Conservation (phyloP, 2,329 filamentous ascomycete species). For the Anthostomella pinea region DNA sequence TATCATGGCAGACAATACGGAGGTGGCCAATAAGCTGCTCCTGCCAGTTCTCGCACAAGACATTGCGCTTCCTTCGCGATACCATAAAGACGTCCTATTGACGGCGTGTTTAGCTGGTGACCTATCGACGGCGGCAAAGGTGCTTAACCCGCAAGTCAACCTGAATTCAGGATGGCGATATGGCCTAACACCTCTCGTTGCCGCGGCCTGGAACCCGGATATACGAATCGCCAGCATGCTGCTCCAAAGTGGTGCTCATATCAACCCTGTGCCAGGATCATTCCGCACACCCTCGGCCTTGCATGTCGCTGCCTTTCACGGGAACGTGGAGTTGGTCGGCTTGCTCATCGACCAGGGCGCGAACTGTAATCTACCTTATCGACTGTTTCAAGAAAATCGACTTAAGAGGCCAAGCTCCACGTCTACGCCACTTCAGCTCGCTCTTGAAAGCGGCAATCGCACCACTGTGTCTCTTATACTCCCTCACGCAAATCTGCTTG, state of each 20-base stretch:
- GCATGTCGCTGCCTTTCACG: conserved; percentile 5
- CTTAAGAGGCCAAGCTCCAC: too few species aligned
- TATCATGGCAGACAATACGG: conserved; percentile 2
- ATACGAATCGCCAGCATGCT: conserved; percentile 6
- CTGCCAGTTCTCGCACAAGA: neutral
- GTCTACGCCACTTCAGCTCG: conserved; percentile 7
- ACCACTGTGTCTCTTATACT: neutral
- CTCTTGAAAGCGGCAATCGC: conserved; percentile 4
- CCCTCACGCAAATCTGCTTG: conserved; percentile 1
- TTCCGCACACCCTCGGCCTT: conserved; percentile 1
- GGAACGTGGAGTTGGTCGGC: conserved; percentile 5
- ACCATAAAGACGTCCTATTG: neutral
- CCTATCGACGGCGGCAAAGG: neutral
- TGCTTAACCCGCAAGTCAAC: conserved; percentile 2
- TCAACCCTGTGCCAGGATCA: neutral
- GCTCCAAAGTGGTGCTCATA: conserved; percentile 1
- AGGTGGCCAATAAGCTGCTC: conserved; percentile 4
- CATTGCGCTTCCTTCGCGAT: neutral
- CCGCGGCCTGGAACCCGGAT: conserved; percentile 10
- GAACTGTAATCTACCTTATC: conserved; percentile 1
- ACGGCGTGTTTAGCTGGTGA: conserved; percentile 8
- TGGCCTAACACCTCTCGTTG: conserved; percentile 6
- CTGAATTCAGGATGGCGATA: conserved; percentile 1
- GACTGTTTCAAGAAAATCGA: too few species aligned
- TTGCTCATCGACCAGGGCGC: neutral